Conservation (phyloP, 1,284 basidiomycete species). For the Puccinia coronata region DNA sequence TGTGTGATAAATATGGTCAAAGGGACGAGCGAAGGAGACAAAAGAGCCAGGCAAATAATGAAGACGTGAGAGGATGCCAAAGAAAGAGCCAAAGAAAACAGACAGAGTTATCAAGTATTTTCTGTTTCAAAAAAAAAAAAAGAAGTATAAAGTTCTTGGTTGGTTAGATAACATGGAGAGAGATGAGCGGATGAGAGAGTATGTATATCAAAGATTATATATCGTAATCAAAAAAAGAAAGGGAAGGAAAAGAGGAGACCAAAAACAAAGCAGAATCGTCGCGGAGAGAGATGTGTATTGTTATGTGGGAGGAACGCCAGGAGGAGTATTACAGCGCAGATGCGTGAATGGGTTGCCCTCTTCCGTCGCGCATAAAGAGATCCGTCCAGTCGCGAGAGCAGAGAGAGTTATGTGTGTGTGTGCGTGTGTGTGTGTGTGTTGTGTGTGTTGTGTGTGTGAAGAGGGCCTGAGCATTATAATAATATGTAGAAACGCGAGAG, state of each 20-base stretch:
- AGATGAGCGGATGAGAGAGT: background rate
- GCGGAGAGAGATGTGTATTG: background rate
- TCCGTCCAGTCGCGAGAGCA: background rate
- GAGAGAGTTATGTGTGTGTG: too few species aligned
- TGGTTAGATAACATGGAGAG: background rate
- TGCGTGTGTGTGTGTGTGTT: too few species aligned
- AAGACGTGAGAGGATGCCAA: background rate
- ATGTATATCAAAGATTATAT: slow-evolving; percentile 26
- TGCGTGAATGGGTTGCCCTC: background rate
- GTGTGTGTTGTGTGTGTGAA: too few species aligned
- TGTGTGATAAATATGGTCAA: too few species aligned
- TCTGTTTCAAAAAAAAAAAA: slow-evolving; percentile 5
- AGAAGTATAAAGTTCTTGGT: background rate
- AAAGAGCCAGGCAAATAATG: too few species aligned
- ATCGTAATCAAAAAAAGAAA: slow-evolving; percentile 17
- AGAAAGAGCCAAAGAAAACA: background rate
- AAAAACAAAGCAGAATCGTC: background rate
- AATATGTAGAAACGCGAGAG: background rate
- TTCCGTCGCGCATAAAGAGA: background rate
- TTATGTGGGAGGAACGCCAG: background rate
- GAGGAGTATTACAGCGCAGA: slow-evolving; percentile 19
- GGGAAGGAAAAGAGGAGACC: background rate
- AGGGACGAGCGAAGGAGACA: too few species aligned
- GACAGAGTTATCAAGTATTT: background rate
- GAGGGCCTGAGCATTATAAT: background rate